Evolutionary conservation across 2,329 filamentous ascomycete genomes (phyloP), one percentile per base, ranked within the genome.

Genomic region (Endoconidiophora laricicola): DNA sequence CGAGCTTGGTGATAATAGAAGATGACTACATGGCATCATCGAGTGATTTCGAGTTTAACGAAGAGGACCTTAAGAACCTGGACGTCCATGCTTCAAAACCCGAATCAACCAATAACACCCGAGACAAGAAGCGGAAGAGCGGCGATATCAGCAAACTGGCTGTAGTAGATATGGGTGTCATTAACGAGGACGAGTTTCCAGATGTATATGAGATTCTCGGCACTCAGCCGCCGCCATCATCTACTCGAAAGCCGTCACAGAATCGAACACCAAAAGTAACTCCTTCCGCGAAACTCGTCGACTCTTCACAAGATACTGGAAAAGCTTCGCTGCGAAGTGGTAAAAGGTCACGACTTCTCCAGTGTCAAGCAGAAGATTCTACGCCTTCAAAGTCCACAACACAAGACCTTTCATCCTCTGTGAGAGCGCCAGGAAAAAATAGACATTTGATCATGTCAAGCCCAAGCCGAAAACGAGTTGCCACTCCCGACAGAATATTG

Each of bases 51-150:
- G 57, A 59, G 2, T 65, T 66, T 37, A 63, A 59, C 10, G 62
- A 66, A 2, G 63, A 65, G 41, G 58, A 50, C 1, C 65, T 43
- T 70, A 14, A 72, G 69, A 70, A 63, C 63, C 2, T 29, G 26
- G 67, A 69, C 44, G 66, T 66, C 16, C 63, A 61, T 55, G 65
- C 65, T 18, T 57, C 59, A 18, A 64, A 66, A 44, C 60, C 66
- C 1, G 63, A 66, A 26, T 33, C 45, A 24, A 65, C 65, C 4
- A 46, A 59, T 7, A 54, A 63, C 1, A 67, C 60, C 42, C 65
- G 43, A 63, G 63, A 16, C 44, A 73, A 69, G 59, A 77, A 76
- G 59, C 61, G 72, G 54, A 76, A 76, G 57, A 74, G 71, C 54
- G 62, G 61, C 22, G 69, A 73, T 7, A 69, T 72, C 22, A 65